Conservation (phyloP, 108 stramenopile species). For the Discostella stelligeroides region DNA sequence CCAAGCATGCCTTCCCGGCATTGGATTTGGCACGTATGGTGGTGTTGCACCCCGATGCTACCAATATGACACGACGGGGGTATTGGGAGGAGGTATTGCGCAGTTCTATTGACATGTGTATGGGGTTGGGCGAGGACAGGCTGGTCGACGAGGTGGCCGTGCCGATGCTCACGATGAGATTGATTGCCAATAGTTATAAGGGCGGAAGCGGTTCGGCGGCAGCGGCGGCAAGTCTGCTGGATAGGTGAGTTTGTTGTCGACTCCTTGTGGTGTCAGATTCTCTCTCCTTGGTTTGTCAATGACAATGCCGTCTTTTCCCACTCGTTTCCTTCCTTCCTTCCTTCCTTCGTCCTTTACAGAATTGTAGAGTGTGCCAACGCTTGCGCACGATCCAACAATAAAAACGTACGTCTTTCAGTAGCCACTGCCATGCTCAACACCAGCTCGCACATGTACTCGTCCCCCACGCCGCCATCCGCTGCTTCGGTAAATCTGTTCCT, state of each 20-base stretch:
- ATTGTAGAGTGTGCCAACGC: slow-evolving; percentile 58
- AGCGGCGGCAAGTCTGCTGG: slow-evolving; percentile 52
- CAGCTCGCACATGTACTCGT: slow-evolving; percentile 57
- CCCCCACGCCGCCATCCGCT: slow-evolving; percentile 16
- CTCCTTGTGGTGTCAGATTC: not conserved
- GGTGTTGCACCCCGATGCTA: slow-evolving; percentile 76
- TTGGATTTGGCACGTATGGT: slow-evolving; percentile 80
- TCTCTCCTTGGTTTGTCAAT: not conserved
- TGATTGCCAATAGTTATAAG: slow-evolving; percentile 76
- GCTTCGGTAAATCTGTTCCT: slow-evolving; percentile 49
- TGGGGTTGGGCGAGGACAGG: slow-evolving; percentile 39
- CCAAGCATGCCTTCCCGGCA: slow-evolving; percentile 66
- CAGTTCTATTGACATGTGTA: slow-evolving; percentile 36
- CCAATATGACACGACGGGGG: slow-evolving; percentile 31
- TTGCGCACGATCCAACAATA: slow-evolving; percentile 64
- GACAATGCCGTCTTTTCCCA: slow-evolving; percentile 4
- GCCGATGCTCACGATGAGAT: slow-evolving; percentile 81
- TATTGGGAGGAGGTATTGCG: slow-evolving; percentile 62
- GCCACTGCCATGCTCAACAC: slow-evolving; percentile 79
- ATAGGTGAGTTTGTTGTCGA: slow-evolving; percentile 22
- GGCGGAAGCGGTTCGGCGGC: slow-evolving; percentile 72
- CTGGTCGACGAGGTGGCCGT: slow-evolving; percentile 67
- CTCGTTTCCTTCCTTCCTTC: slow-evolving; percentile 9
- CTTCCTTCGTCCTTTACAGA: slow-evolving; percentile 6
- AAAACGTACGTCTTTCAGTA: slow-evolving; percentile 80